These are phyloP conservation scores for Calamus simplicifolius DNA, from an alignment of 176 grass and related monocot species.

Conservation along the genomic window DNA sequence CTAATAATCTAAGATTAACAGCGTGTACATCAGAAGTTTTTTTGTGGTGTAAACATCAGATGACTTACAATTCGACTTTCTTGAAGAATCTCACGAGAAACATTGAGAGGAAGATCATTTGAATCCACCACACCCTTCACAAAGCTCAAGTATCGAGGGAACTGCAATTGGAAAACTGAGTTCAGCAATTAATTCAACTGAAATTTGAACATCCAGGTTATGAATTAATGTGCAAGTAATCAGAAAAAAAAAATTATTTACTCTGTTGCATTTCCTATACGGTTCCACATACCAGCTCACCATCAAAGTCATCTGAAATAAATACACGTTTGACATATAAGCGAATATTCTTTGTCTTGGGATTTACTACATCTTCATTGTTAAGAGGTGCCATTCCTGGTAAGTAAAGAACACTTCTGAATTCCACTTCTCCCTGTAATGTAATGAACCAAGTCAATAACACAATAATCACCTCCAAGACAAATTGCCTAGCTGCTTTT, in stretches of 20 bases:
- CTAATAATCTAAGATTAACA: too few species aligned
- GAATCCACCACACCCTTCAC: constrained; percentile 89
- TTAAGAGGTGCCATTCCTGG: constrained; percentile 90
- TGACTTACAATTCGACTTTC: constrained; percentile 89
- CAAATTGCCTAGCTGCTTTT: too few species aligned
- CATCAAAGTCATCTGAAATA: constrained; percentile 89
- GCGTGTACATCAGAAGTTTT: too few species aligned
- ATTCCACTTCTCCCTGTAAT: constrained; percentile 86
- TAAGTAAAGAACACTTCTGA: constrained; percentile 83
- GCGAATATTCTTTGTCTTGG: constrained; percentile 88
- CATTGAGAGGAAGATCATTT: constrained; percentile 87
- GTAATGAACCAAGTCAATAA: too few species aligned
- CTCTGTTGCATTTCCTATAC: too few species aligned
- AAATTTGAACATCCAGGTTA: too few species aligned
- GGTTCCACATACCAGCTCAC: constrained; percentile 51
- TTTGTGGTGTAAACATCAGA: background rate
- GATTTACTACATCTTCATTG: constrained; percentile 75
- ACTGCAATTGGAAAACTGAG: constrained; percentile 33
- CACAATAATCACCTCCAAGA: too few species aligned
- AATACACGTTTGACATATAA: constrained; percentile 92
- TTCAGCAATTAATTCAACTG: constrained; percentile 8
- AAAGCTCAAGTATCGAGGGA: constrained; percentile 91
- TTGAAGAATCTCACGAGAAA: constrained; percentile 94
- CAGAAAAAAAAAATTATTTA: background rate
- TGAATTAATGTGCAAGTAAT: background rate